Percentiles rank a stretch among this genome's conserved stretches.
phyloP scores from a whole-genome alignment of 2,329 filamentous ascomycete genomes.

The Ascochyta clinopodiicola region DNA sequence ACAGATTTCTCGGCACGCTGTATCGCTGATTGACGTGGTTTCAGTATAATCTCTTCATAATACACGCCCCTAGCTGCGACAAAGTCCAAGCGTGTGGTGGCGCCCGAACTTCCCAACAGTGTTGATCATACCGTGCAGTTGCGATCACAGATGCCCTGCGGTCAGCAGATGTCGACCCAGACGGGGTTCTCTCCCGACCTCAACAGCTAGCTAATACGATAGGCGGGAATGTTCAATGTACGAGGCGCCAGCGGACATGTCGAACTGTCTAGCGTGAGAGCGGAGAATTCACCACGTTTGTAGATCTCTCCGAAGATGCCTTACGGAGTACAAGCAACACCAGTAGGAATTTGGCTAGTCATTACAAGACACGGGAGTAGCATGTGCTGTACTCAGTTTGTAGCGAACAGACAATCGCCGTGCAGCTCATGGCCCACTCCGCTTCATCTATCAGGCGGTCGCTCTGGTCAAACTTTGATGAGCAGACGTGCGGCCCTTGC shows the following conservation, averaged over 20 bases:
- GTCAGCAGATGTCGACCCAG: background rate
- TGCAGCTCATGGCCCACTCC: too few relatives aligned
- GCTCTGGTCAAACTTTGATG: too few relatives aligned
- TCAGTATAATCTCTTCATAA: background rate
- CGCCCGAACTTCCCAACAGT: background rate
- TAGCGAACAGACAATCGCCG: too few relatives aligned
- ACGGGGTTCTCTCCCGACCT: background rate
- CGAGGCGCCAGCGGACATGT: background rate
- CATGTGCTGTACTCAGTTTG: background rate
- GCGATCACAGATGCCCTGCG: background rate
- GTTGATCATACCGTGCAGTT: background rate
- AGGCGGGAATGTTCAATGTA: background rate
- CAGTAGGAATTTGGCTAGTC: background rate
- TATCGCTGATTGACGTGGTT: background rate
- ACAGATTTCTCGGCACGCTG: background rate
- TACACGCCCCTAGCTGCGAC: background rate
- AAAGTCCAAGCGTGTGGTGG: background rate
- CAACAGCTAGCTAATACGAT: background rate
- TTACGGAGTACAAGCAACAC: background rate
- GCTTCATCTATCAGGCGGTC: too few relatives aligned
- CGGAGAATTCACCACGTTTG: background rate
- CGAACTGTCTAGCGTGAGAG: background rate
- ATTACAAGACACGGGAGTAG: background rate
- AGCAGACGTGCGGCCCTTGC: too few relatives aligned
- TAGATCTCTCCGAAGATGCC: background rate